These are phyloP conservation scores for Diplodia seriata DNA, from an alignment of 2,329 filamentous ascomycete species.

Conservation along the genomic window DNA sequence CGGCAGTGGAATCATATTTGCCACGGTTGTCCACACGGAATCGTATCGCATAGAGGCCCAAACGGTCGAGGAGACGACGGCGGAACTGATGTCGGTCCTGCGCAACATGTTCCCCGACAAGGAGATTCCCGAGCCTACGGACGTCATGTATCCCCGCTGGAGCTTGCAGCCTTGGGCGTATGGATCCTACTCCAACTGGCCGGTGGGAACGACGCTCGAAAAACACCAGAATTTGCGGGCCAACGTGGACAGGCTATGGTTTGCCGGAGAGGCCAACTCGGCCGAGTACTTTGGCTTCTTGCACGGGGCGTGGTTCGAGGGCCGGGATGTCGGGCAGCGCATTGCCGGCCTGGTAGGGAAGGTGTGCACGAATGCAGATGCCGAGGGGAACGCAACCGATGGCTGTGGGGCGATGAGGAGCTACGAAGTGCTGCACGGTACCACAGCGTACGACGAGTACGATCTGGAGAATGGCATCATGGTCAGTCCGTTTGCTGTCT, in stretches of 20 bases:
- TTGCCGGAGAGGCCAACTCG: slow-evolving; percentile 70
- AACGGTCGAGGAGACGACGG: slow-evolving; percentile 63
- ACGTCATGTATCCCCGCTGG: slow-evolving; percentile 69
- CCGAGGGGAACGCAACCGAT: slow-evolving; percentile 18
- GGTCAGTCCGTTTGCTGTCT: slow-evolving; percentile 34
- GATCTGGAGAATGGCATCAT: slow-evolving; percentile 44
- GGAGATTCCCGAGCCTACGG: slow-evolving; percentile 64
- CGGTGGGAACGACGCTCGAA: slow-evolving; percentile 66
- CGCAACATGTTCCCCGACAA: slow-evolving; percentile 66
- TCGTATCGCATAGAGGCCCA: slow-evolving; percentile 66
- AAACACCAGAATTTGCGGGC: slow-evolving; percentile 72
- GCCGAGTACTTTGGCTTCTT: slow-evolving; percentile 70
- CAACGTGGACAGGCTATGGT: slow-evolving; percentile 68
- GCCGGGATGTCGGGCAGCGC: slow-evolving; percentile 42
- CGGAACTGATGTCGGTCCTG: slow-evolving; percentile 64
- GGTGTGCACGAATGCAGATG: slow-evolving; percentile 38
- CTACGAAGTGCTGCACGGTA: slow-evolving; percentile 44
- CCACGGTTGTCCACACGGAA: slow-evolving; percentile 65
- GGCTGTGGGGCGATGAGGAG: slow-evolving; percentile 41
- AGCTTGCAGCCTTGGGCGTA: slow-evolving; percentile 58
- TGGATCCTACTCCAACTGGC: slow-evolving; percentile 74
- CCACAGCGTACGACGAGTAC: slow-evolving; percentile 41
- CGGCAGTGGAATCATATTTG: slow-evolving; percentile 70
- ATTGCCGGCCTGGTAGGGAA: slow-evolving; percentile 41
- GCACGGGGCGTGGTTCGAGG: slow-evolving; percentile 55